These are phyloP conservation scores for Nemania sp. DNA, from an alignment of 2,329 filamentous ascomycete species.

Conservation along the genomic window DNA sequence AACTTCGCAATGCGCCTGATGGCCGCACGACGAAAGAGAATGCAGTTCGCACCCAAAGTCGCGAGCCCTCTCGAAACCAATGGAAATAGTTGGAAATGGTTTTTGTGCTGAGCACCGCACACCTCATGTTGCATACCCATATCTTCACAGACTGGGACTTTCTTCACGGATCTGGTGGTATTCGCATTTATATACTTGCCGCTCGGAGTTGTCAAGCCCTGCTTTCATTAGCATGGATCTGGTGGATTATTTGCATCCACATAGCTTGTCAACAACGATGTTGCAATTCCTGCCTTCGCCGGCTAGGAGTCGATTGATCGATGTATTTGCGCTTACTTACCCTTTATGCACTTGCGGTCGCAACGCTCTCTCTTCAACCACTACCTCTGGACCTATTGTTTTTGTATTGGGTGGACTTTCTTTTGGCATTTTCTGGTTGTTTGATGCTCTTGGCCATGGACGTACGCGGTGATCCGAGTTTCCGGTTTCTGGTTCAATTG, in stretches of 20 bases:
- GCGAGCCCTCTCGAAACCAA: conserved; percentile 70
- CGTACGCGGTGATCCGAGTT: neutral
- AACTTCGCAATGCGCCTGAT: conserved; percentile 60
- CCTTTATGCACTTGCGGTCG: conserved; percentile 7
- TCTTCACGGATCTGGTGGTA: conserved; percentile 1
- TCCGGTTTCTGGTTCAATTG: neutral
- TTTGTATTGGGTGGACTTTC: conserved; percentile 2
- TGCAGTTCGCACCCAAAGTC: conserved; percentile 77
- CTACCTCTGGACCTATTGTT: neutral
- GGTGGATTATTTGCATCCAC: conserved; percentile 7
- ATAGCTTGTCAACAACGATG: conserved; percentile 6
- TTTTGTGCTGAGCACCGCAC: conserved; percentile 3
- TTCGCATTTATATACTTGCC: conserved; percentile 17
- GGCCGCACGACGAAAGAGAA: conserved; percentile 74
- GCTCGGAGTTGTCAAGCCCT: conserved; percentile 9
- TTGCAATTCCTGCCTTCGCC: conserved; percentile 21
- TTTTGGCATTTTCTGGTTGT: conserved; percentile 9
- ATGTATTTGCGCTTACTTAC: conserved; percentile 10
- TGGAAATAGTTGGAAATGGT: conserved; percentile 47
- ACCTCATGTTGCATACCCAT: conserved; percentile 4
- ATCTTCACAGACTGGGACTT: conserved; percentile 1
- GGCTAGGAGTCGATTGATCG: conserved; percentile 7
- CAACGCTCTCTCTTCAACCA: neutral
- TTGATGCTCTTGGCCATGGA: neutral
- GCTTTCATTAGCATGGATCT: conserved; percentile 10